Evolutionary conservation across 1,284 basidiomycete genomes (phyloP), one percentile per base, ranked within the genome.

Genomic region (Ceratobasidium theobromae): DNA sequence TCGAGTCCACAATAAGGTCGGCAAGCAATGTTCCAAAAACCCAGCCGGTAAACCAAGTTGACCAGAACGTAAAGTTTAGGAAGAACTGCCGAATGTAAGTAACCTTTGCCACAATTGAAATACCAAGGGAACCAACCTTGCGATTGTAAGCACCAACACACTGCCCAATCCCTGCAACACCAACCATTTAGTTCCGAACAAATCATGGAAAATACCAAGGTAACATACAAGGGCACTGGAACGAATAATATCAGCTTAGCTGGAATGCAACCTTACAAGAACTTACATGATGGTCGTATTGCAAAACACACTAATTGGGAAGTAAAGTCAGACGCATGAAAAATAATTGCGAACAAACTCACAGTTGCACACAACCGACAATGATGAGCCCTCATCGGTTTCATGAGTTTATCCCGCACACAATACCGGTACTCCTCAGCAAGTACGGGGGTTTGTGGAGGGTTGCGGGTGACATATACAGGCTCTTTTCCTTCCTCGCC

Each of bases 101-200:
- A 62, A 23, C 28, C 5, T 41, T 60, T 21, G 53, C 14, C 4
- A 66, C 33, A 9, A 38, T 49, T 12, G 30, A 14, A 46, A n/a
- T 18, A 38, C 14, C 32, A 23, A 40, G 16, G 27, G 9, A 6
- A 55, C 73, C 30, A 66, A 84, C 84, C 76, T 88, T 90, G 71
- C 91, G 86, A 74, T 93, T 93, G 51, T 82, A 80, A 2, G 89
- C 89, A 9, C 91, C 91, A 6, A 93, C 89, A 72, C 90, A 93
- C 70, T 90, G 88, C 28, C 89, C 89, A 54, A 93, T 86, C 89
- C 89, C 84, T 86, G 65, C 14, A 66, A 48, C 35, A 45, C 67
- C 25, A 48, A 38, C 32, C 25, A 45, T 57, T 43, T 49, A 32
- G 46, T 16, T 8, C 16, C 35, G 35, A 38, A 38, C 3, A 35